Evolutionary conservation across 192 early-diverging fungal species (phyloP).

Genomic region (Coemansia sp.): DNA sequence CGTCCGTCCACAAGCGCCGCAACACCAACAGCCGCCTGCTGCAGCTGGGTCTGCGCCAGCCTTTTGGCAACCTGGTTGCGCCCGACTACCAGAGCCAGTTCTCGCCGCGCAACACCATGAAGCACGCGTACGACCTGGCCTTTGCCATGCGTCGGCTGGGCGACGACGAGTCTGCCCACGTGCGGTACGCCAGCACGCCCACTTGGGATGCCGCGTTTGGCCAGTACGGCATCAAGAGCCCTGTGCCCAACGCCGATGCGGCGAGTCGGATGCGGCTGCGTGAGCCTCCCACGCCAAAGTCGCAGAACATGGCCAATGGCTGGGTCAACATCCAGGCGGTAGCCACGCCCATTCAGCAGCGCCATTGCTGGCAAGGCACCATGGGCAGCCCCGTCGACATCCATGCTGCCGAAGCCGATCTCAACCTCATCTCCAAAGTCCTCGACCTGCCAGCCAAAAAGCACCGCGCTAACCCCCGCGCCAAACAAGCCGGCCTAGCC

Average conservation of each 20-base stretch:
- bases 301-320: slow-evolving; percentile 42
- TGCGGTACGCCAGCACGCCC: slow-evolving; percentile 40
- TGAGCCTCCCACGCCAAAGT: slow-evolving; percentile 27
- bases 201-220: slow-evolving; percentile 52
- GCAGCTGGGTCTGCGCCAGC: slow-evolving; percentile 33
- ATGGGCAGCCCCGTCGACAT: slow-evolving; percentile 51
- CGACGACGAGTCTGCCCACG: slow-evolving; percentile 57
- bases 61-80: slow-evolving; percentile 1
- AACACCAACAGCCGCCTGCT: slow-evolving; percentile 26
- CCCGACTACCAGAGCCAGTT: slow-evolving; percentile 25
- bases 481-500: slow-evolving; percentile 12
- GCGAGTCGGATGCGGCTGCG: slow-evolving; percentile 13
- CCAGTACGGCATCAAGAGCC: slow-evolving; percentile 48
- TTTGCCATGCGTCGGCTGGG: slow-evolving; percentile 77
- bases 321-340: slow-evolving; percentile 54
- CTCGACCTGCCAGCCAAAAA: slow-evolving; percentile 49
- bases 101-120: slow-evolving; percentile 60
- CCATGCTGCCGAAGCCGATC: slow-evolving; percentile 46
- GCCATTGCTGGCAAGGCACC: slow-evolving; percentile 55
- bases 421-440: slow-evolving; percentile 47
- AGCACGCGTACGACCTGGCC: slow-evolving; percentile 72
- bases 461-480: slow-evolving; percentile 27
- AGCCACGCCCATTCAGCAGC: slow-evolving; percentile 47
- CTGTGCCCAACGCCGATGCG: slow-evolving; percentile 23
- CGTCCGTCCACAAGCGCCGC: slow-evolving; percentile 42